phyloP scores from a whole-genome alignment of 2,329 filamentous ascomycete species.

The Diatrype stigma region DNA sequence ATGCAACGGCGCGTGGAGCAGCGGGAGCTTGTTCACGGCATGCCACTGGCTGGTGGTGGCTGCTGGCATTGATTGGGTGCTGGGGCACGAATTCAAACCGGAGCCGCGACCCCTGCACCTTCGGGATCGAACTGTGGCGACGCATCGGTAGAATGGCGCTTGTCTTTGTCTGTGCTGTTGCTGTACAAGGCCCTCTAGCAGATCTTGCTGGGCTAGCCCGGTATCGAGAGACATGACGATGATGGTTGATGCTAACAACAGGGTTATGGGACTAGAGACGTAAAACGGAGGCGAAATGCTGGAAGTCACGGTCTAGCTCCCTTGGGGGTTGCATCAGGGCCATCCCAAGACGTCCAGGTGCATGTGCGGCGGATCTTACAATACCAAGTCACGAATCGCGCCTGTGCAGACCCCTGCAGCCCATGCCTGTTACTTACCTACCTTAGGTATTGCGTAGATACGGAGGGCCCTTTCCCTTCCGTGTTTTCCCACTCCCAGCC shows the following conservation, averaged over 20 bases:
- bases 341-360: background rate
- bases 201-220: background rate
- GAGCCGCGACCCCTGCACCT: constrained; percentile 28
- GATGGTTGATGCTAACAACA: background rate
- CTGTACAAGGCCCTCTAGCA: background rate
- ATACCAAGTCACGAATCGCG: background rate
- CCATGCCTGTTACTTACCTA: background rate
- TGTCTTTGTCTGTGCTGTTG: background rate
- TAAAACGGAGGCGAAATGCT: background rate
- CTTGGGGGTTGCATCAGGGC: background rate
- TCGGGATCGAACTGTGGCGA: constrained; percentile 18
- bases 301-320: background rate
- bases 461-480: background rate
- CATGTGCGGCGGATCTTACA: background rate
- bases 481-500: background rate
- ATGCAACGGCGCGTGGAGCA: constrained; percentile 24
- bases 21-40: constrained; percentile 24
- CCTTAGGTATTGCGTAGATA: background rate
- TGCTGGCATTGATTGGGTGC: constrained; percentile 24
- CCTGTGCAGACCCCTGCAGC: too few relatives aligned
- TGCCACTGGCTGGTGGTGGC: constrained; percentile 24
- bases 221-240: background rate
- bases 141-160: background rate
- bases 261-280: background rate
- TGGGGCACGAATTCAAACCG: constrained; percentile 34